Evolutionary conservation across 2,329 filamentous ascomycete genomes (phyloP).

Genomic region (Aspergillaceae sp.): DNA sequence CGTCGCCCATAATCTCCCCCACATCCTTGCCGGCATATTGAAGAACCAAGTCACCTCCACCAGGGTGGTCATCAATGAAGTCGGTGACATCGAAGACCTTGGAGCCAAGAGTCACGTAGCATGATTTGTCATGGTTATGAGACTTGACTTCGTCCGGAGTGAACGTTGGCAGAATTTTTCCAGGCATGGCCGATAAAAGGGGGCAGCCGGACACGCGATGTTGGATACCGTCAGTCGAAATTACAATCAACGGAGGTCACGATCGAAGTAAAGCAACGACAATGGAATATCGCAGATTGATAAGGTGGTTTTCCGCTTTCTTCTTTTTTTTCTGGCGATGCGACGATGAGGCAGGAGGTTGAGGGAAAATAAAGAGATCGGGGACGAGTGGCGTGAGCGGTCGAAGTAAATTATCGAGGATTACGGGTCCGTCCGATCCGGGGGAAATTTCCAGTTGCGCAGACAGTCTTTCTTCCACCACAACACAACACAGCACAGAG

Average conservation of each 20-base stretch:
- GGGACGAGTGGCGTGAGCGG: conserved; percentile 16
- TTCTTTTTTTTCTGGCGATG: neutral
- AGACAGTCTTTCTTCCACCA: neutral
- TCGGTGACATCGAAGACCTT: conserved; percentile 94
- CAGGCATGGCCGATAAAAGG: conserved; percentile 55
- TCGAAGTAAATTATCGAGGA: conserved; percentile 6
- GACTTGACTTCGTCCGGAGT: conserved; percentile 69
- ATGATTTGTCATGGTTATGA: conserved; percentile 72
- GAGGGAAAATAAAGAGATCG: conserved; percentile 7
- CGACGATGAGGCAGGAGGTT: neutral
- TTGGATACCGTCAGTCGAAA: neutral
- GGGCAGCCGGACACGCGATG: neutral
- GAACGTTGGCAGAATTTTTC: conserved; percentile 73
- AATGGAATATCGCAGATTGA: neutral
- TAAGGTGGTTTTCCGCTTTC: too few species aligned
- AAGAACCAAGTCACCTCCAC: conserved; percentile 77
- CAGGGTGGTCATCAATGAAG: conserved; percentile 84
- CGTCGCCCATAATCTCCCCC: conserved; percentile 70
- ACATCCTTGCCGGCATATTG: conserved; percentile 88
- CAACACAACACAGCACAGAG: neutral
- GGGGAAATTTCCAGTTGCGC: conserved; percentile 5
- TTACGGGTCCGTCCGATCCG: conserved; percentile 14
- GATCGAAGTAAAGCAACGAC: neutral
- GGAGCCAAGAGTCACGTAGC: conserved; percentile 81
- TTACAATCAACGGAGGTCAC: neutral